Percentiles rank a stretch among this genome's conserved stretches.
Conservation (phyloP, 2,329 filamentous ascomycete genomes). For the Trichoderma lentiforme region DNA sequence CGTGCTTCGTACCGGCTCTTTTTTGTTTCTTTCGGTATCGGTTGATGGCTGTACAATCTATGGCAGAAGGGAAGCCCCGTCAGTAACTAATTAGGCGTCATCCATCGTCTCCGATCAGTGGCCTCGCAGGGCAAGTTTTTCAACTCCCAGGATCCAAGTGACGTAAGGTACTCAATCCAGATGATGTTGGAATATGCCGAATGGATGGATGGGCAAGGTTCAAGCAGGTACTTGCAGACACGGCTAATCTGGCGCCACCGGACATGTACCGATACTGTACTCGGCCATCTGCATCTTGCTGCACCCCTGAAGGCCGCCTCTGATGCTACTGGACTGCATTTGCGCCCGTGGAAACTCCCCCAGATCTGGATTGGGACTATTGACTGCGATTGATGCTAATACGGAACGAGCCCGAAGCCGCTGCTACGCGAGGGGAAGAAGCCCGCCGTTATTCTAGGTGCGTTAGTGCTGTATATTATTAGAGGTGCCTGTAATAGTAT, state of each 20-base stretch:
- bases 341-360: not conserved
- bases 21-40: not conserved
- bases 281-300: not conserved
- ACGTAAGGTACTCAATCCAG: not conserved
- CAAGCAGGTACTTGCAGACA: not conserved
- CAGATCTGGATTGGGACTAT: not conserved
- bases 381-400: not conserved
- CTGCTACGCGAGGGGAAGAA: not conserved
- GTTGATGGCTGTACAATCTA: not conserved
- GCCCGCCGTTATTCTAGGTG: not conserved
- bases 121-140: not conserved
- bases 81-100: not conserved
- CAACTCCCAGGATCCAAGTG: not conserved
- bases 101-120: not conserved
- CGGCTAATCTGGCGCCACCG: not conserved
- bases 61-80: not conserved
- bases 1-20: not conserved
- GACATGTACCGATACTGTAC: not conserved
- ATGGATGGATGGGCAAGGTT: not conserved
- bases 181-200: not conserved
- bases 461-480: not conserved
- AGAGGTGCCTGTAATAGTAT: not conserved
- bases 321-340: not conserved
- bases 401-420: constrained; percentile 6
- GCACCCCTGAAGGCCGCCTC: not conserved